These are phyloP conservation scores for Lasiodiplodia citricola DNA, from an alignment of 2,329 filamentous ascomycete species.

Conservation along the genomic window DNA sequence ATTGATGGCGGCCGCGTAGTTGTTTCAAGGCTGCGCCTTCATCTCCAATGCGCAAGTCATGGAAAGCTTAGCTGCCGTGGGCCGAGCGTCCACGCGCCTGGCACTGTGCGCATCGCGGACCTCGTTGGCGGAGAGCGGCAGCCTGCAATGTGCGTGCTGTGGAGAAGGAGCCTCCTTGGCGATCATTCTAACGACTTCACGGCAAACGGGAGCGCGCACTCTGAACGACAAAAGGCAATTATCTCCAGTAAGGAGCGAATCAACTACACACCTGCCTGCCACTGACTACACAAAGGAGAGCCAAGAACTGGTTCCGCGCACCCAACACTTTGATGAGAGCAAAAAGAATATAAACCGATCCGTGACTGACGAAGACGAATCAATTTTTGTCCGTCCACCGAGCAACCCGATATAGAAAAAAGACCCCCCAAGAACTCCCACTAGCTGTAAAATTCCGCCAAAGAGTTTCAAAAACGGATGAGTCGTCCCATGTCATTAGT, in stretches of 20 bases:
- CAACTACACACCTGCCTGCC: conserved; percentile 13
- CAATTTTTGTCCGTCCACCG: conserved; percentile 22
- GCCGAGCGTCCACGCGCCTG: not conserved
- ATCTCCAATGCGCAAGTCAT: conserved; percentile 5
- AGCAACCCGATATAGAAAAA: conserved; percentile 16
- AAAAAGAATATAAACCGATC: conserved; percentile 22
- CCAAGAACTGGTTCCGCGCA: conserved; percentile 10
- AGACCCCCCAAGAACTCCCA: conserved; percentile 25
- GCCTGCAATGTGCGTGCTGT: conserved; percentile 16
- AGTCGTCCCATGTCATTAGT: conserved; percentile 29
- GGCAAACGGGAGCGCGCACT: not conserved
- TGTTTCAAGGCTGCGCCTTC: conserved; percentile 16
- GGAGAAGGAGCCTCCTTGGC: conserved; percentile 6
- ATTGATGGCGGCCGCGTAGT: conserved; percentile 2
- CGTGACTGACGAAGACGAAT: conserved; percentile 20
- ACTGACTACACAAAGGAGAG: conserved; percentile 12
- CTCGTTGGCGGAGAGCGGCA: not conserved
- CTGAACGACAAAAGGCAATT: conserved; percentile 18
- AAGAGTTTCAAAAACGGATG: conserved; percentile 26
- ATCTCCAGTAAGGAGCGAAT: conserved; percentile 24
- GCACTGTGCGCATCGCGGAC: conserved; percentile 19
- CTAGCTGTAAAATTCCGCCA: conserved; percentile 25
- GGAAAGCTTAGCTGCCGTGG: conserved; percentile 7
- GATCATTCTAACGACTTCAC: conserved; percentile 1
- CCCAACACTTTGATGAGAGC: not conserved